Base-by-base conservation (phyloP, 2,329 filamentous ascomycete genomes). In the Celoporthe dispersa region DNA sequence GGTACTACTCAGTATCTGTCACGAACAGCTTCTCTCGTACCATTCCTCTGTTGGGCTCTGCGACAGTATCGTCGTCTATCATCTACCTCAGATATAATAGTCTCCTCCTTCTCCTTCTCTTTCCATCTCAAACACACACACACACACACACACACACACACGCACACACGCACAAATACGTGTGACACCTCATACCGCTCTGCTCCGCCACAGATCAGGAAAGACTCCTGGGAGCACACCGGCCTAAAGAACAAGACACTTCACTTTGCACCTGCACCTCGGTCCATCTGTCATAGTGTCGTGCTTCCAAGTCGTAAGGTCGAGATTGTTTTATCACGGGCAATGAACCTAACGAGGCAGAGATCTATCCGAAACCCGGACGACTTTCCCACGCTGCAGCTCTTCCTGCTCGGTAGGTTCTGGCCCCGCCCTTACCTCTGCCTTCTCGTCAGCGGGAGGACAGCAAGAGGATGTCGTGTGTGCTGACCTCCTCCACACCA, bases 321-420 rank as follows among this genome's bases (percentile, higher is more conserved):
- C 76, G 77, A 78, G 76, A 76, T 75, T 78, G 79, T 79, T 76
- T 78, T 53, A 68, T 72, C 70, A 77, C 75, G 81, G 80, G 79
- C 80, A 78, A 88, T 88, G 86, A 79, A 81, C 81, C 82, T 86
- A 80, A 84, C 84, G 72, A 83, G 79, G 75, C 82, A 83, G 80
- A 81, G 79, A 81, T 81, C 80, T 73, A 81, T 81, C 78, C 86
- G 86, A 82, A 86, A 91, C 80, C 86, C 89, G 74, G 87, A 94
- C 82, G 89, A 89, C 76, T 97, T 97, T 77, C 94, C 94, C 4
- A 89, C 92, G 9, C 82, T 89, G 33, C 94, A 98, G 79, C 89
- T 97, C 35, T 94, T 95, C 75, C 82, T 97, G 25, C 87, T 98
- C 74, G 93, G 94, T 97, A 84, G 77, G 90, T 83, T 35, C 9